Evolutionary conservation across 352 stramenopile genomes (phyloP).

Genomic region (Discostella stelligera): DNA sequence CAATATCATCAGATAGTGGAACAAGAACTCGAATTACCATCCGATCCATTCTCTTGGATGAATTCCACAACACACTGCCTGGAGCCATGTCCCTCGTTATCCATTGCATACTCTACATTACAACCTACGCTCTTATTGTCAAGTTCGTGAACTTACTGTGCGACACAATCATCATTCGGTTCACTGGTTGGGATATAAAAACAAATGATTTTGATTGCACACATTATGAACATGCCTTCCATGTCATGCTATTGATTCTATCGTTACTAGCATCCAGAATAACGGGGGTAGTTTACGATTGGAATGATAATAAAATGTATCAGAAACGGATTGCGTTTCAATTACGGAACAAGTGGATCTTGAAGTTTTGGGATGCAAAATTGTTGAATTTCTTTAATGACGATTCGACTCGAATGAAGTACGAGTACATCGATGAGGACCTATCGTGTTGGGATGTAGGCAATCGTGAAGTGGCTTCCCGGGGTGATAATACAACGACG

Average conservation of each 20-base stretch:
- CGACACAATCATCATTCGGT: constrained; percentile 2
- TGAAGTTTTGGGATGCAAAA: constrained; percentile 5
- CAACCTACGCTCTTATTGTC: constrained; percentile 2
- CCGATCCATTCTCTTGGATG: constrained; percentile 14
- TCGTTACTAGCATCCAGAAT: constrained; percentile 5
- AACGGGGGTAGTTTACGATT: constrained; percentile 20
- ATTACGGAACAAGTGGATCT: constrained; percentile 26
- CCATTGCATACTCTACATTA: constrained; percentile 30
- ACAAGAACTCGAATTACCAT: neutral
- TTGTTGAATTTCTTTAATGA: constrained; percentile 27
- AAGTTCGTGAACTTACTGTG: constrained; percentile 2
- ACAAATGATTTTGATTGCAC: constrained; percentile 6
- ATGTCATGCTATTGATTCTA: constrained; percentile 6
- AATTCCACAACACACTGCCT: constrained; percentile 16
- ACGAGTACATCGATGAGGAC: neutral
- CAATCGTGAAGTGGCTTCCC: neutral
- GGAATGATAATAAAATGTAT: constrained; percentile 24
- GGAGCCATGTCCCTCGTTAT: constrained; percentile 26
- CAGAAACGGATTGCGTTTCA: constrained; percentile 5
- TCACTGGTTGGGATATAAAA: neutral
- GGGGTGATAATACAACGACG: neutral
- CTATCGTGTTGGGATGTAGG: neutral
- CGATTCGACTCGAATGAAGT: constrained; percentile 15
- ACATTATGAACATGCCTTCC: constrained; percentile 5
- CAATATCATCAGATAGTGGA: neutral